These are phyloP conservation scores for Boletus tylopilopsis DNA, from an alignment of 768 basidiomycete genomes.

Conservation along the genomic window DNA sequence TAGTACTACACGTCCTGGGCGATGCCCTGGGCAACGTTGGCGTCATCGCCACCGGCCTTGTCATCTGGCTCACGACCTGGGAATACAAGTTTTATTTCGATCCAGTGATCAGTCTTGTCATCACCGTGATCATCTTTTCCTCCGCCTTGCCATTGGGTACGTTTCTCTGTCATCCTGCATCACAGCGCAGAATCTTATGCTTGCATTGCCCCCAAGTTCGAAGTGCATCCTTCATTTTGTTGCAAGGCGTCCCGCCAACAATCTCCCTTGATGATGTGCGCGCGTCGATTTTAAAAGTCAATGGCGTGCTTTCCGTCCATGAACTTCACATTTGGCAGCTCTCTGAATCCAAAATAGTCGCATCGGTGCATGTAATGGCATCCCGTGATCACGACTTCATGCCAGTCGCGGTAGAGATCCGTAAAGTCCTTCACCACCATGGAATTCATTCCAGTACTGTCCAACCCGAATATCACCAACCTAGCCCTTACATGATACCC, in stretches of 20 bases:
- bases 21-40: slow-evolving; percentile 98
- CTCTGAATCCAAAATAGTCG: slow-evolving; percentile 91
- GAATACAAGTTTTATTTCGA: slow-evolving; percentile 88
- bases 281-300: slow-evolving; percentile 71
- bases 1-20: slow-evolving; percentile 91
- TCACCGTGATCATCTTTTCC: slow-evolving; percentile 95
- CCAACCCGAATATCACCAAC: slow-evolving; percentile 76
- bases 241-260: slow-evolving; percentile 90
- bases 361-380: slow-evolving; percentile 92
- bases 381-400: slow-evolving; percentile 85
- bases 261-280: slow-evolving; percentile 89
- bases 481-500: slow-evolving; percentile 31
- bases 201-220: slow-evolving; percentile 48
- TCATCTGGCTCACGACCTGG: slow-evolving; percentile 91
- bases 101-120: slow-evolving; percentile 88
- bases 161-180: slow-evolving; percentile 16
- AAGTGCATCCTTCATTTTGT: slow-evolving; percentile 89
- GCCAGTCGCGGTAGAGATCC: slow-evolving; percentile 80
- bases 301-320: slow-evolving; percentile 82
- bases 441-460: slow-evolving; percentile 96
- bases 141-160: slow-evolving; percentile 87
- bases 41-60: slow-evolving; percentile 90
- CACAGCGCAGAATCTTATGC: not conserved
- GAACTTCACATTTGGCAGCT: slow-evolving; percentile 98
- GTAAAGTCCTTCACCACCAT: slow-evolving; percentile 79